These are phyloP conservation scores for Biscogniauxia mediterranea DNA, from an alignment of 2,329 filamentous ascomycete species.

Conservation along the genomic window DNA sequence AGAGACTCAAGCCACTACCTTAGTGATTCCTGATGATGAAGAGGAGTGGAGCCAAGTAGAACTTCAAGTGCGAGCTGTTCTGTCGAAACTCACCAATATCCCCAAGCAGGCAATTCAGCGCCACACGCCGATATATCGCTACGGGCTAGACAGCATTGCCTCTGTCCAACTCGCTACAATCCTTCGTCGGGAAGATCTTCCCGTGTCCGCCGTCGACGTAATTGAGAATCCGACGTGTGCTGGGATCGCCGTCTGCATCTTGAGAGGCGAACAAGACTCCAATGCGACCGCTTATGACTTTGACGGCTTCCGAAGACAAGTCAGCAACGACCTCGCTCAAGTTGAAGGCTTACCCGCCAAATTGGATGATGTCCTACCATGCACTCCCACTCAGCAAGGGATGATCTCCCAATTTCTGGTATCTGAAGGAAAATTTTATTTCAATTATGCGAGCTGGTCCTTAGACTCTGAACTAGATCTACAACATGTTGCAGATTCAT, in stretches of 20 bases:
- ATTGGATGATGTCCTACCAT: constrained; percentile 66
- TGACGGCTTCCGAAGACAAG: constrained; percentile 35
- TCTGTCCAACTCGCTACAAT: constrained; percentile 72
- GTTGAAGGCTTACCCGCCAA: constrained; percentile 15
- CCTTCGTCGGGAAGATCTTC: constrained; percentile 58
- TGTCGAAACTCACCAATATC: constrained; percentile 58
- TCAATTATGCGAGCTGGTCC: constrained; percentile 66
- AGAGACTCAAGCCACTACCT: neutral
- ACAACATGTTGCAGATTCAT: constrained; percentile 52
- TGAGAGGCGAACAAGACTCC: neutral
- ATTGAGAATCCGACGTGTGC: constrained; percentile 58
- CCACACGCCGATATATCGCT: constrained; percentile 73
- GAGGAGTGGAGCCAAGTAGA: constrained; percentile 41
- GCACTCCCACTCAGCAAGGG: constrained; percentile 75
- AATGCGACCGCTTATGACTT: constrained; percentile 38
- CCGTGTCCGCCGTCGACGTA: constrained; percentile 68
- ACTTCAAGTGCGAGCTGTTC: constrained; percentile 48
- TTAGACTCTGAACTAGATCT: constrained; percentile 42
- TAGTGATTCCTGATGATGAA: constrained; percentile 15
- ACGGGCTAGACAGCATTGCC: constrained; percentile 91
- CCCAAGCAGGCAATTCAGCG: constrained; percentile 50
- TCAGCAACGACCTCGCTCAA: constrained; percentile 30
- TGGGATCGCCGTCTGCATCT: constrained; percentile 26
- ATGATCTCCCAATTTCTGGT: constrained; percentile 74
- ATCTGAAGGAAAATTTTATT: constrained; percentile 66